Base-by-base conservation (phyloP, 768 basidiomycete species). In the Amanita rimosa region DNA sequence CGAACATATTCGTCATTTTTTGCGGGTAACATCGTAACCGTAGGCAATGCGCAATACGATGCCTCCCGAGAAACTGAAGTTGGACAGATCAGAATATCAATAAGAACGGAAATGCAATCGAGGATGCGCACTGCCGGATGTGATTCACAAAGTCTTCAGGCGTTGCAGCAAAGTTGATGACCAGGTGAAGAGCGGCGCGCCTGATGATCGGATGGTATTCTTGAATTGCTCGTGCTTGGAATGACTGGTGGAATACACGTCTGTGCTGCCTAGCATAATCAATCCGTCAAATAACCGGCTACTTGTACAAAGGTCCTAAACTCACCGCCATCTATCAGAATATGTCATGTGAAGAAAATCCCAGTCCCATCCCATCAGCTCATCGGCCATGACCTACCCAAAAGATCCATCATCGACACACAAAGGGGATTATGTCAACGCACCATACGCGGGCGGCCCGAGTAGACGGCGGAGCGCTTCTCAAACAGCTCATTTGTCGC, bases 401-500 rank as follows among this genome's bases (percentile, higher is more conserved):
- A 22, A 42, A 33, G 10, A 7, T 41, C 29, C 14, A 26, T 29
- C 36, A 40, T 7, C 8, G 14, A 19, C 3, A 17, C 14, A 22
- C 17, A 24, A 22, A 40, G 14, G 27, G 42, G 29, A 44, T 8
- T 8, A 27, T 14, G 14, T 11, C 13, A 5, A 50, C 51, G 22
- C 21, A 62, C 59, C 58, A 62, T 57, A 47, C 61, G 53, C 3
- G 70, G 70, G 3, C 74, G 60, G 51, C 72, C 73, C 3, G 74
- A 71, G 53, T 73, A 74, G 27, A 66, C 68, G 45, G 63, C 57
- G 5, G 73, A 72, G 5, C 70, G 65, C 29, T 65, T 67, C 26
- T 75, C 70, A 14, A 75, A 61, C 16, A 75, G 59, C n/a, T 74
- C 72, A 17, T 54, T 61, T 7, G 64, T 62, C 8, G 66, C 62